phyloP scores from a whole-genome alignment of 345 rosid species.

The Balakata baccata region DNA sequence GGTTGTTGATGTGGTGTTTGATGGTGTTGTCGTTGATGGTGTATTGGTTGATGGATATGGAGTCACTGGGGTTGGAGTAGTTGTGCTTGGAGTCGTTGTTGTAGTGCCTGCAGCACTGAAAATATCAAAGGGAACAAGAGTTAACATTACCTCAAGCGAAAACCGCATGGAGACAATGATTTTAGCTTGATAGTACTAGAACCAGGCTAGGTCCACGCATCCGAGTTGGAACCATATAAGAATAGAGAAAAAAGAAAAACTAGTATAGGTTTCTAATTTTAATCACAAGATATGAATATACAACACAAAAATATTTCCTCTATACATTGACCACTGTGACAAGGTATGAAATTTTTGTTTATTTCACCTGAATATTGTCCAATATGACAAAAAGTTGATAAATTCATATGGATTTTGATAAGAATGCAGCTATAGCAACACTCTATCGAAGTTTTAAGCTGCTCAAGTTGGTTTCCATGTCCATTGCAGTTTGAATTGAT shows the following conservation, averaged over 20 bases:
- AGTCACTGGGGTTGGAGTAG: conserved; percentile 22
- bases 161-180: too few species aligned
- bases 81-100: conserved; percentile 22
- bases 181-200: too few species aligned
- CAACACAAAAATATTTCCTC: not conserved
- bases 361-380: not conserved
- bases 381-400: too few species aligned
- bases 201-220: too few species aligned
- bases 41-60: conserved; percentile 27
- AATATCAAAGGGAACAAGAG: not conserved
- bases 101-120: conserved; percentile 28
- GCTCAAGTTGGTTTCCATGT: not conserved
- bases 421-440: not conserved
- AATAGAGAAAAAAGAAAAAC: not conserved
- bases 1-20: conserved; percentile 18
- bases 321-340: not conserved
- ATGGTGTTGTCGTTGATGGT: conserved; percentile 33
- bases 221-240: not conserved
- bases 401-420: not conserved
- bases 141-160: not conserved
- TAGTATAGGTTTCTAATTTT: not conserved
- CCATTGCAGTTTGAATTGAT: not conserved
- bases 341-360: not conserved
- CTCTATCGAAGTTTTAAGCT: not conserved
- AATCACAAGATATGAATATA: not conserved